Conservation (phyloP, 208 protist species). For the Wallacemonas sp. region DNA sequence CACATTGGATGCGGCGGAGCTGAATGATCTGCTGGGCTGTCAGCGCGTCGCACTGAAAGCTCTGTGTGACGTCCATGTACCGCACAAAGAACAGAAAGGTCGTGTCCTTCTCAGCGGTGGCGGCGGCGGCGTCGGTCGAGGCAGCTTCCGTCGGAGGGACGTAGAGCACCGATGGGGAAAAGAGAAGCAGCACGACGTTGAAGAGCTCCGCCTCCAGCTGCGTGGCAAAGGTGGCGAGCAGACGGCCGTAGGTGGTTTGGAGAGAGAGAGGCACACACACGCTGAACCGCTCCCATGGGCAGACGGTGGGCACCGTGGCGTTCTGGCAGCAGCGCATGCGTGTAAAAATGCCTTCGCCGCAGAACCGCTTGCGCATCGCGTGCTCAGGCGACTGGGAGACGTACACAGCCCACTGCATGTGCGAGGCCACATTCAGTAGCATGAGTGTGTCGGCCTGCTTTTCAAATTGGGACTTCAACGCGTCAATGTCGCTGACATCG, state of each 20-base stretch:
- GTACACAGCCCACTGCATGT: constrained; percentile 68
- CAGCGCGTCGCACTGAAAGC: constrained; percentile 51
- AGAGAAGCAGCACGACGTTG: constrained; percentile 65
- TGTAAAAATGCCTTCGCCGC: constrained; percentile 70
- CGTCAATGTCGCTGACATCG: constrained; percentile 65
- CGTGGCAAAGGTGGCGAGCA: constrained; percentile 62
- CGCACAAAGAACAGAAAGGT: constrained; percentile 33
- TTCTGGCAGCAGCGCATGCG: constrained; percentile 57
- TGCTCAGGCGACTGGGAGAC: constrained; percentile 46
- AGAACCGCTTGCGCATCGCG: constrained; percentile 48
- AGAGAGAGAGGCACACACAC: constrained; percentile 70
- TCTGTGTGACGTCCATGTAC: constrained; percentile 45
- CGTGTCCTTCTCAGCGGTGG: constrained; percentile 10
- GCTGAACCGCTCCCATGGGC: constrained; percentile 49
- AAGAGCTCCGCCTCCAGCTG: constrained; percentile 57
- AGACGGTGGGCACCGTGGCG: constrained; percentile 60
- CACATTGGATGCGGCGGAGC: constrained; percentile 72
- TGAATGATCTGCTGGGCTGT: constrained; percentile 67
- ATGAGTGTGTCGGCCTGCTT: constrained; percentile 41
- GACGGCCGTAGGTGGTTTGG: constrained; percentile 54
- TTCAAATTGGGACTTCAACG: constrained; percentile 54
- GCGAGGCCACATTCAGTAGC: constrained; percentile 52
- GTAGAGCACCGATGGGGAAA: constrained; percentile 49
- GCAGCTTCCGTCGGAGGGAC: constrained; percentile 4
- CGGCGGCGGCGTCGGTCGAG: not conserved